phyloP scores from a whole-genome alignment of 2,329 filamentous ascomycete genomes.

The Paramyrothecium sp. region DNA sequence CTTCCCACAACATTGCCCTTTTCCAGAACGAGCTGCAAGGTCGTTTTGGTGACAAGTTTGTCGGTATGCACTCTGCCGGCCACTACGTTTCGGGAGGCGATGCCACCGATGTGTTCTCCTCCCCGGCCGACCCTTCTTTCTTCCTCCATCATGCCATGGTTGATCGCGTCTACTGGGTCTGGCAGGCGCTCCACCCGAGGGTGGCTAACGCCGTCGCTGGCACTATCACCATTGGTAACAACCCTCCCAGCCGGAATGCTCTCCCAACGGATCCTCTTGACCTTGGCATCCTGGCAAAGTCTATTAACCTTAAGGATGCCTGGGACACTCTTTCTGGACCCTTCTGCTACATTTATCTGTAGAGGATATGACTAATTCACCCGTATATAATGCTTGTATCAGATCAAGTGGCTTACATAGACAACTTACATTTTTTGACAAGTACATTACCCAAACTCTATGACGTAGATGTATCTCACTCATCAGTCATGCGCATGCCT shows the following conservation, averaged over 20 bases:
- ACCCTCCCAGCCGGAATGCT: slow-evolving; percentile 16
- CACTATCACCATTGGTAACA: slow-evolving; percentile 15
- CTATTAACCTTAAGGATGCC: slow-evolving; percentile 14
- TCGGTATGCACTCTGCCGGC: slow-evolving; percentile 29
- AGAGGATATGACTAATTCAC: too few species aligned
- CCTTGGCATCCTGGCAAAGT: slow-evolving; percentile 9
- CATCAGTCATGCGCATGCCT: too few species aligned
- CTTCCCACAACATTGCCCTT: slow-evolving; percentile 1
- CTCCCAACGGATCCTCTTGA: slow-evolving; percentile 10
- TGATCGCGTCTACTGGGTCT: slow-evolving; percentile 14
- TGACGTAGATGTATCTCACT: too few species aligned
- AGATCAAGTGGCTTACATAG: too few species aligned
- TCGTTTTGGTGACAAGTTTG: slow-evolving; percentile 15
- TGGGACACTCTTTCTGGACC: slow-evolving; percentile 18
- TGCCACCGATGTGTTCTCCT: slow-evolving; percentile 27
- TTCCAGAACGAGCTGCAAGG: slow-evolving; percentile 25
- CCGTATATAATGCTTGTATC: too few species aligned
- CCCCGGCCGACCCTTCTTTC: slow-evolving; percentile 23
- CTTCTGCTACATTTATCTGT: slow-evolving; percentile 20
- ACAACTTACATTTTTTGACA: too few species aligned
- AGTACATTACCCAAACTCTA: too few species aligned
- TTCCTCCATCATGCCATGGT: slow-evolving; percentile 21
- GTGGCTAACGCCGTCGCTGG: slow-evolving; percentile 14
- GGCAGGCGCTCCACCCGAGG: slow-evolving; percentile 14
- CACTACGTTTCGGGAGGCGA: slow-evolving; percentile 32